A percentile compares a stretch with the other conserved stretches of the same genome.
Evolutionary conservation across 2,329 filamentous ascomycete genomes (phyloP).

Genomic region (Dothideomycetes sp.): DNA sequence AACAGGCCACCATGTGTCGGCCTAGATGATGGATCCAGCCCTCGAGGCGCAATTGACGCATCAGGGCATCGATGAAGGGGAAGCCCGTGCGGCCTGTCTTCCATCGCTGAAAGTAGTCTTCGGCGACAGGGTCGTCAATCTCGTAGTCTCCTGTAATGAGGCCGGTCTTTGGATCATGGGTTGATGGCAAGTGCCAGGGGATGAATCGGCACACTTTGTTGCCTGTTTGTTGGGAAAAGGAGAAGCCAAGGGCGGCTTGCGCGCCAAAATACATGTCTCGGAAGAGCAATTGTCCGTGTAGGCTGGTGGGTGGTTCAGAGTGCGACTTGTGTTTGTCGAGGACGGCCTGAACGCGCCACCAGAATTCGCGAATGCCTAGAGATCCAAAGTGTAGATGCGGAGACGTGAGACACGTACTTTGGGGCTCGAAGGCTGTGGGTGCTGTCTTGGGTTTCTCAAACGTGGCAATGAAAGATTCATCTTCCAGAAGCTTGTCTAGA

Average conservation of each 20-base stretch:
- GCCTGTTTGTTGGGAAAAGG: slow-evolving; percentile 53
- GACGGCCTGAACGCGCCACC: slow-evolving; percentile 57
- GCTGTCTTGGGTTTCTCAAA: slow-evolving; percentile 69
- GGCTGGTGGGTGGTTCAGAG: slow-evolving; percentile 50
- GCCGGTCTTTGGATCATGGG: slow-evolving; percentile 36
- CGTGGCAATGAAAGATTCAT: slow-evolving; percentile 58
- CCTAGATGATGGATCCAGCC: slow-evolving; percentile 76
- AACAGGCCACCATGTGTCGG: slow-evolving; percentile 67
- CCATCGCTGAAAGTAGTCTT: slow-evolving; percentile 59
- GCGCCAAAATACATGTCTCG: slow-evolving; percentile 77
- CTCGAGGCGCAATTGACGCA: slow-evolving; percentile 60
- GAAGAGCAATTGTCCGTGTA: slow-evolving; percentile 65
- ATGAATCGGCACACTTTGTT: slow-evolving; percentile 63
- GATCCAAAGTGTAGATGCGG: slow-evolving; percentile 66
- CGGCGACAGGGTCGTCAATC: slow-evolving; percentile 51
- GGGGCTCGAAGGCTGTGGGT: slow-evolving; percentile 61
- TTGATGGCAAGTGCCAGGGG: slow-evolving; percentile 65
- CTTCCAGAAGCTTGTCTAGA: slow-evolving; percentile 47
- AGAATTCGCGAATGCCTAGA: slow-evolving; percentile 60
- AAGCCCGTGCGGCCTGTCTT: slow-evolving; percentile 60
- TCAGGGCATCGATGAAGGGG: slow-evolving; percentile 70
- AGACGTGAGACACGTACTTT: slow-evolving; percentile 62
- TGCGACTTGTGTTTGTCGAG: slow-evolving; percentile 46
- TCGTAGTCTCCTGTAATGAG: slow-evolving; percentile 50
- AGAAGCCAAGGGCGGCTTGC: slow-evolving; percentile 54